Base-by-base conservation (phyloP, 2,329 filamentous ascomycete species). In the Penicillium aurantiogriseum region DNA sequence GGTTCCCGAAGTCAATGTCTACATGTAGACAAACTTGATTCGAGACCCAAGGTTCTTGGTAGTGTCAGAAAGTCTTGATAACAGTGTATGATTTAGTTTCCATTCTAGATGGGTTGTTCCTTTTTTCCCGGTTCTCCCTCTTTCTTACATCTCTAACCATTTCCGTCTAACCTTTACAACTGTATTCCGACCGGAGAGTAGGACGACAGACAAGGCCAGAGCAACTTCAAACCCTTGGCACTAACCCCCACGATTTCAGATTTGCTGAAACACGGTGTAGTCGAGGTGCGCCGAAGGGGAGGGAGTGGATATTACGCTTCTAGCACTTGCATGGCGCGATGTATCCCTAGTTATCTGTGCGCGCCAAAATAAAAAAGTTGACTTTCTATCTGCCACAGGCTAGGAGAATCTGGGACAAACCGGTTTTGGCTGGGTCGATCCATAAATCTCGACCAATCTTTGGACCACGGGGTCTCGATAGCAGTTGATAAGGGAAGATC, bases 341-440 rank as follows among this genome's bases (percentile, higher is more conserved):
- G 36, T 46, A 56, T 56, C 54, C 54, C 54, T 56, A 55, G 53
- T 52, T 56, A 56, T 21, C 54, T 29, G 49, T 56, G 48, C 47
- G 53, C 27, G 17, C n/a, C 21, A 31, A 21, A 42, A 15, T 11
- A 35, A 35, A 33, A 35, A 42, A 11, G 25, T 8, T 5, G 44
- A 40, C 3, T 44, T 25, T 46, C 10, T 39, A 36, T 23, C 51
- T 38, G 15, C 42, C 15, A 35, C 35, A 31, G 42, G 9, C 42
- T 53, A 21, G 42, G 42, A 35, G 25, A 33, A 33, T 25, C 44
- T 51, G 10, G 17, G 10, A 43, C 21, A 55, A 55, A 55, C 52
- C 13, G 52, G 52, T 55, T 55, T 54, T 43, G 51, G 38, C 10
- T 39, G 23, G 42, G 33, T 11, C 15, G 42, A 51, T 43, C 44